Base-by-base conservation (phyloP, 306 rosid genomes). In the Astragalus glycyphyllos region DNA sequence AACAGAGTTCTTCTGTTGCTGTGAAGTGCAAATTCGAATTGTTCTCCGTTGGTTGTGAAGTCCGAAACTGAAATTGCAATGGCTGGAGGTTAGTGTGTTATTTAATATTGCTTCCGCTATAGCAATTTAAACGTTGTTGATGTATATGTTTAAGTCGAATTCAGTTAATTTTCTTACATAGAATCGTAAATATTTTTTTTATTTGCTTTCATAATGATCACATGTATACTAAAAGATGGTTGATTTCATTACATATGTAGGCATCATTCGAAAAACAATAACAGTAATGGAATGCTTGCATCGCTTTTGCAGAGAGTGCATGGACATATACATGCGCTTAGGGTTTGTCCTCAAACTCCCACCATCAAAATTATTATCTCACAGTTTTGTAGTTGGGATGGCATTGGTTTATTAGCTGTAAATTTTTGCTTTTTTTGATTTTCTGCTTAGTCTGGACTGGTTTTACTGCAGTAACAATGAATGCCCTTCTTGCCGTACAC, bases 401-500 rank as follows among this genome's bases (percentile, higher is more conserved):
- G 57, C 72, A 12, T 54, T 50, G 42, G 44, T 15, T 47, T 65
- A 68, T 77, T 75, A 29, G 54, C 50, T 14, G 9, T 26, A 32
- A 34, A 45, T 20, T 4, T 10, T 23, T 16, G 14, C 4, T 7
- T n/a, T n/a, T n/a, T n/a, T n/a, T n/a, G n/a, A 11, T 38, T 69
- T 54, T 50, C 15, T 20, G 12, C 66, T n/a, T 60, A 34, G 41
- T 73, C 11, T 53, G 40, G 29, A 40, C 8, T 59, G 37, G 49
- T 60, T 69, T 77, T 13, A 40, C 26, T 81, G 65, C 79, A 92
- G 98, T 60, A 89, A 92, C 72, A 89, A 92, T 75, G 96, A 89
- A 82, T 92, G 98, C 56, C 96, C 96, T 45, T 85, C 92, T 64
- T 89, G 94, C 73, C 96, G 98, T 50, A 88, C 90, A n/a, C 95